A percentile compares a stretch with the other conserved stretches of the same genome.
These are phyloP conservation scores for Chaetomium strumarium DNA, from an alignment of 2,329 filamentous ascomycete species.

Conservation along the genomic window DNA sequence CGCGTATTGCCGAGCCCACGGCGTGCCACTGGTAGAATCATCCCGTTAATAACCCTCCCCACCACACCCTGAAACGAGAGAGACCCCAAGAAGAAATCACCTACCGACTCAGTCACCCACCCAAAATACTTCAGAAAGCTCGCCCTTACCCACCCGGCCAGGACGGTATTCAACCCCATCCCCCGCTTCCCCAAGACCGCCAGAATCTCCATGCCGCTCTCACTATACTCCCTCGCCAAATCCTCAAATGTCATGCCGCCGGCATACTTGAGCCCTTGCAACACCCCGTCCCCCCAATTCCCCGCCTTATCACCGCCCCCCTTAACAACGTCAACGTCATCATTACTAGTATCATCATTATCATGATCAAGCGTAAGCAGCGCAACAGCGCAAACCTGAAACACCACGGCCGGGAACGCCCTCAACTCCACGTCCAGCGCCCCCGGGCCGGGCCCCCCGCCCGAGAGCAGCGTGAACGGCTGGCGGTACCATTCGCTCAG, in stretches of 20 bases:
- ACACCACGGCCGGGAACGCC: conserved; percentile 54
- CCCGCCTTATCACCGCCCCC: not conserved
- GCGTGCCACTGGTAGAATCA: conserved; percentile 43
- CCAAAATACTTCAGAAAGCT: conserved; percentile 54
- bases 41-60: conserved; percentile 12
- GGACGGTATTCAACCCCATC: conserved; percentile 50
- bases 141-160: conserved; percentile 52
- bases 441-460: not conserved
- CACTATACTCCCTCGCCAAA: conserved; percentile 55
- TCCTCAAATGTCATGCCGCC: conserved; percentile 56
- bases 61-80: not conserved
- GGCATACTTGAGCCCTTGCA: conserved; percentile 53
- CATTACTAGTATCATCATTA: conserved; percentile 31
- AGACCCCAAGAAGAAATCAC: conserved; percentile 24
- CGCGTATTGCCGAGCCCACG: conserved; percentile 51
- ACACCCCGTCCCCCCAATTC: conserved; percentile 20
- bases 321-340: no score
- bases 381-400: conserved; percentile 51
- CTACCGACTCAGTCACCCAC: conserved; percentile 51
- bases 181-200: conserved; percentile 51
- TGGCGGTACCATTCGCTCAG: conserved; percentile 50
- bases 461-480: conserved; percentile 42
- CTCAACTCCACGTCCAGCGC: conserved; percentile 36
- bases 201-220: conserved; percentile 49
- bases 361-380: conserved; percentile 46